These are phyloP conservation scores for Hypomontagnella submonticulosa DNA, from an alignment of 495 filamentous ascomycete genomes.

Conservation along the genomic window DNA sequence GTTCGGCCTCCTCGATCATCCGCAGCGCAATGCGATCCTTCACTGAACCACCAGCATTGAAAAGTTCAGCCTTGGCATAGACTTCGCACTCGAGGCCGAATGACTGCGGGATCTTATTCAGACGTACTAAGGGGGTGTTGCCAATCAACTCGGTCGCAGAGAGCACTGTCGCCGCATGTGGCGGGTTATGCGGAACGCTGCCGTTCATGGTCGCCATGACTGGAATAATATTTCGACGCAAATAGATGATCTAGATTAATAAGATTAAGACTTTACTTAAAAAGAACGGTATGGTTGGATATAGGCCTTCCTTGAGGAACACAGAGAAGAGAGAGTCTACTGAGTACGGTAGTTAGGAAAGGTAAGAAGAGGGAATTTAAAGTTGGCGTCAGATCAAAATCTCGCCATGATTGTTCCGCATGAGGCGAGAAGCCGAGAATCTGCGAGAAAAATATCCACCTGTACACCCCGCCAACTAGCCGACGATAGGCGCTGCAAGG, in stretches of 20 bases:
- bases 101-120: conserved; percentile 91
- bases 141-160: conserved; percentile 76
- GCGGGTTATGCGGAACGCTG: conserved; percentile 37
- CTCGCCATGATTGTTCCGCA: conserved; percentile 25
- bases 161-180: conserved; percentile 43
- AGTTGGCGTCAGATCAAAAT: conserved; percentile 26
- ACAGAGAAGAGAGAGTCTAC: neutral
- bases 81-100: conserved; percentile 89
- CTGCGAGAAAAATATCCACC: neutral
- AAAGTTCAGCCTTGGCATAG: conserved; percentile 95
- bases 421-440: conserved; percentile 26
- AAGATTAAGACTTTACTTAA: conserved; percentile 23
- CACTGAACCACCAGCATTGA: conserved; percentile 97
- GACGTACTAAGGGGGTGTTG: conserved; percentile 90
- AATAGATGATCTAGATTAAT: conserved; percentile 9
- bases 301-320: neutral
- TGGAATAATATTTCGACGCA: neutral
- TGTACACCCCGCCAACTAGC: conserved; percentile 28
- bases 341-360: neutral
- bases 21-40: conserved; percentile 97
- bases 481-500: conserved; percentile 36
- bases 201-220: conserved; percentile 36
- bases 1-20: conserved; percentile 98
- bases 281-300: neutral
- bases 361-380: conserved; percentile 13